Evolutionary conservation across 1,139 yeast genomes (phyloP).

Genomic region (Yamadazyma conglobata): DNA sequence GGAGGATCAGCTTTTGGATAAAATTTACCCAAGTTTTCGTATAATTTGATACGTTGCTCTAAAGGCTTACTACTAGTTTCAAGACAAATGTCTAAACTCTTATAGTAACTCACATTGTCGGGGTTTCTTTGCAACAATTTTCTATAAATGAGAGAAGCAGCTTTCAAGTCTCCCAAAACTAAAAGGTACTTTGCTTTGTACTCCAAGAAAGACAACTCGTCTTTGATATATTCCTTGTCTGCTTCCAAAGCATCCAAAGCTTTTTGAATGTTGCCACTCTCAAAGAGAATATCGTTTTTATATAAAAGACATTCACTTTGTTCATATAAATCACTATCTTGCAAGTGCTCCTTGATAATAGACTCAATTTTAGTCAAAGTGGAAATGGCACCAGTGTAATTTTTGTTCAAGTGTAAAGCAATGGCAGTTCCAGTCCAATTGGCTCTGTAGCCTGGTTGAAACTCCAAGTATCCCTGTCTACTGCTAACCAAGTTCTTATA

Average conservation of each 20-base stretch:
- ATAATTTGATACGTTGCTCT: constrained; percentile 50
- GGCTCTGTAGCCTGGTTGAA: constrained; percentile 80
- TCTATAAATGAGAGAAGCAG: constrained; percentile 70
- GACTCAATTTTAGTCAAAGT: constrained; percentile 74
- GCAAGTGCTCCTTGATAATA: constrained; percentile 63
- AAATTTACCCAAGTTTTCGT: constrained; percentile 58
- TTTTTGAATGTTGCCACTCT: constrained; percentile 57
- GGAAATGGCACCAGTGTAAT: constrained; percentile 63
- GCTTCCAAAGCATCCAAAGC: constrained; percentile 63
- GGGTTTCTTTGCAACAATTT: constrained; percentile 80
- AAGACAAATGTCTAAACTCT: constrained; percentile 60
- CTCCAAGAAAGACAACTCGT: constrained; percentile 62
- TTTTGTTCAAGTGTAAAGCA: constrained; percentile 75
- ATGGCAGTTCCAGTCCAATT: constrained; percentile 90
- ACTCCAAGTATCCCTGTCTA: constrained; percentile 67
- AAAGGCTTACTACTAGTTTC: constrained; percentile 30
- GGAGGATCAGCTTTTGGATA: constrained; percentile 89
- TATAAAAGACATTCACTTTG: constrained; percentile 78
- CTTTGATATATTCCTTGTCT: constrained; percentile 55
- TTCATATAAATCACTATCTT: constrained; percentile 67
- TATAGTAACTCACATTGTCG: constrained; percentile 67
- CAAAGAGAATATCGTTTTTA: constrained; percentile 63
- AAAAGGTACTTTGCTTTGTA: constrained; percentile 59
- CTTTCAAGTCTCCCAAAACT: constrained; percentile 40
- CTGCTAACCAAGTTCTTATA: constrained; percentile 59